These are phyloP conservation scores for Stylosanthes scabra DNA, from an alignment of 331 rosid genomes.

Conservation along the genomic window DNA sequence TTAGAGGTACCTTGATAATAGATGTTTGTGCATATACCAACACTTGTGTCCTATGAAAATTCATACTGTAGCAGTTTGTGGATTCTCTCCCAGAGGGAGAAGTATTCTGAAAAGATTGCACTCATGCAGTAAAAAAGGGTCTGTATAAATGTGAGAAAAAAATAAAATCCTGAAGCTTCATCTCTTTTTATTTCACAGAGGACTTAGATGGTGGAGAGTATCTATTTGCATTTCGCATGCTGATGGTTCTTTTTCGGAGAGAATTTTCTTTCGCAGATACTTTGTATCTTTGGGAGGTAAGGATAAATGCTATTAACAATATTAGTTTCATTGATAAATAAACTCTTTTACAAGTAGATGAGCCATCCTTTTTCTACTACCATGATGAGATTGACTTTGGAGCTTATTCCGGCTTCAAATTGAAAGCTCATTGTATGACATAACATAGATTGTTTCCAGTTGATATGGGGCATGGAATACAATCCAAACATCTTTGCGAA, in stretches of 20 bases:
- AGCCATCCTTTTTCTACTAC: constrained; percentile 15
- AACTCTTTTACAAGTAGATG: constrained; percentile 5
- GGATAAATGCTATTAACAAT: constrained; percentile 27
- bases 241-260: constrained; percentile 98
- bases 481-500: constrained; percentile 76
- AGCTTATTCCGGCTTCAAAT: constrained; percentile 36
- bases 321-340: constrained; percentile 24
- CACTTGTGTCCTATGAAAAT: not conserved
- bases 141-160: constrained; percentile 17
- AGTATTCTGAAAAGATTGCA: constrained; percentile 16
- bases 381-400: constrained; percentile 36
- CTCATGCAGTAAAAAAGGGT: not conserved
- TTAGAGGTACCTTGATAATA: constrained; percentile 4
- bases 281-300: constrained; percentile 98
- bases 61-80: not conserved
- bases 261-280: constrained; percentile 94
- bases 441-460: constrained; percentile 88
- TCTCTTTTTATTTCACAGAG: constrained; percentile 63
- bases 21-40: not conserved
- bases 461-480: constrained; percentile 99
- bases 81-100: constrained; percentile 4
- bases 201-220: constrained; percentile 95
- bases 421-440: constrained; percentile 57
- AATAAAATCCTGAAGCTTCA: constrained; percentile 20
- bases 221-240: constrained; percentile 96